Evolutionary conservation across 352 stramenopile species (phyloP).

Genomic region (Phytophthora litchii): DNA sequence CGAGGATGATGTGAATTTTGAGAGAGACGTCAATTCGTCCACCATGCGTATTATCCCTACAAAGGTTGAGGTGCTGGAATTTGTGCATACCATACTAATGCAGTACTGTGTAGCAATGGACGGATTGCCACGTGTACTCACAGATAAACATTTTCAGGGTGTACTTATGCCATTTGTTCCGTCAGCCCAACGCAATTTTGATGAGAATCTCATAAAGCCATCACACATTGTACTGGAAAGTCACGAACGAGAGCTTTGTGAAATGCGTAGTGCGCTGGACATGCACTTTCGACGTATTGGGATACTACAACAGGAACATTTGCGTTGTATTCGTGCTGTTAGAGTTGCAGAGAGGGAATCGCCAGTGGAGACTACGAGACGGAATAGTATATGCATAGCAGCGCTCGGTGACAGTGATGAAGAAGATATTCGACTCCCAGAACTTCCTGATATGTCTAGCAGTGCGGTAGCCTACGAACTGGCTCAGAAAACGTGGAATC

Average conservation of each 20-base stretch:
- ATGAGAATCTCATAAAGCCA: constrained; percentile 27
- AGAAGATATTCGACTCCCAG: constrained; percentile 14
- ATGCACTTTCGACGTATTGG: constrained; percentile 40
- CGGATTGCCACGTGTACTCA: constrained; percentile 38
- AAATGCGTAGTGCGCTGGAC: constrained; percentile 38
- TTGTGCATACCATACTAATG: constrained; percentile 48
- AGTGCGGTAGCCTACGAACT: constrained; percentile 51
- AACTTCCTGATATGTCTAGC: constrained; percentile 23
- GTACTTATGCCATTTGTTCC: constrained; percentile 53
- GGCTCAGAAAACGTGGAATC: constrained; percentile 42
- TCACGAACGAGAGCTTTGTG: constrained; percentile 19
- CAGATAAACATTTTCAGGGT: constrained; percentile 31
- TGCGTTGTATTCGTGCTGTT: constrained; percentile 38
- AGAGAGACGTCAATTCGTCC: constrained; percentile 22
- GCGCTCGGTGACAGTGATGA: constrained; percentile 10
- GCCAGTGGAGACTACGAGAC: constrained; percentile 1
- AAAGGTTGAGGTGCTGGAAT: constrained; percentile 44
- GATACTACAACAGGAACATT: constrained; percentile 38
- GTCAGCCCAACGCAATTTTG: constrained; percentile 27
- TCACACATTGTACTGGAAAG: constrained; percentile 36
- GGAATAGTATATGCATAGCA: background rate
- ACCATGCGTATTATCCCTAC: constrained; percentile 35
- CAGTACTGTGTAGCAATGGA: constrained; percentile 57
- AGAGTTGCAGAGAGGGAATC: constrained; percentile 38
- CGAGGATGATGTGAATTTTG: constrained; percentile 30